phyloP scores from a whole-genome alignment of 306 rosid genomes.

The Sesbania bispinosa region DNA sequence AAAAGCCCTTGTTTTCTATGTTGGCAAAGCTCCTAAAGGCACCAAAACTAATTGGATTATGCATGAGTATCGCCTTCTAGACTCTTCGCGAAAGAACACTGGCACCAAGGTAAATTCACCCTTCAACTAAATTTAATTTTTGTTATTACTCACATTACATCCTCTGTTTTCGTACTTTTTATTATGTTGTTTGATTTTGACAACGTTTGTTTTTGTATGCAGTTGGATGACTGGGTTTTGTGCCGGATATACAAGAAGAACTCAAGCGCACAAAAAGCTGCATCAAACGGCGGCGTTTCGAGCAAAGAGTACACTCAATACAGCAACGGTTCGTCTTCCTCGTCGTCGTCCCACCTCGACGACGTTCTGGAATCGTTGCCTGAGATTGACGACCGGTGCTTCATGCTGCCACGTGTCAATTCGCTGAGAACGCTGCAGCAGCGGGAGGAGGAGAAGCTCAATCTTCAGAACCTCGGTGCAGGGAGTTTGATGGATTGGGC shows the following conservation, averaged over 20 bases:
- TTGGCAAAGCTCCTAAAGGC: conserved; percentile 95
- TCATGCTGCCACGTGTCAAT: conserved; percentile 55
- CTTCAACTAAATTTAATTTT: no score
- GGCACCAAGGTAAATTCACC: conserved; percentile 49
- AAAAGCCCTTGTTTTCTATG: conserved; percentile 81
- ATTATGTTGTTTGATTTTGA: neutral
- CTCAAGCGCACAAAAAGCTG: conserved; percentile 43
- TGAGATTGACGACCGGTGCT: conserved; percentile 49
- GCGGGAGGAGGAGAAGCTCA: conserved; percentile 27
- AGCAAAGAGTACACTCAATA: conserved; percentile 52
- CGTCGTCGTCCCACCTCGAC: conserved; percentile 67
- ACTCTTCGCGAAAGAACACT: conserved; percentile 54
- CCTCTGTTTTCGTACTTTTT: neutral
- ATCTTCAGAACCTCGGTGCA: conserved; percentile 34
- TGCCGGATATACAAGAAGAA: conserved; percentile 89
- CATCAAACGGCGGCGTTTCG: conserved; percentile 32
- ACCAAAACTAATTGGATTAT: conserved; percentile 95
- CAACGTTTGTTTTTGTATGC: neutral
- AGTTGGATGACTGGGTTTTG: conserved; percentile 95
- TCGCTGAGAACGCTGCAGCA: conserved; percentile 42
- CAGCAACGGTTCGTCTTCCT: conserved; percentile 60
- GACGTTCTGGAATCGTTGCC: conserved; percentile 78
- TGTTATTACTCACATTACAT: no score
- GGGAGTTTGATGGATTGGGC: conserved; percentile 67
- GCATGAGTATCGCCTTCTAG: conserved; percentile 91